Base-by-base conservation (phyloP, 2,329 filamentous ascomycete species). In the Fusarium irregulare region DNA sequence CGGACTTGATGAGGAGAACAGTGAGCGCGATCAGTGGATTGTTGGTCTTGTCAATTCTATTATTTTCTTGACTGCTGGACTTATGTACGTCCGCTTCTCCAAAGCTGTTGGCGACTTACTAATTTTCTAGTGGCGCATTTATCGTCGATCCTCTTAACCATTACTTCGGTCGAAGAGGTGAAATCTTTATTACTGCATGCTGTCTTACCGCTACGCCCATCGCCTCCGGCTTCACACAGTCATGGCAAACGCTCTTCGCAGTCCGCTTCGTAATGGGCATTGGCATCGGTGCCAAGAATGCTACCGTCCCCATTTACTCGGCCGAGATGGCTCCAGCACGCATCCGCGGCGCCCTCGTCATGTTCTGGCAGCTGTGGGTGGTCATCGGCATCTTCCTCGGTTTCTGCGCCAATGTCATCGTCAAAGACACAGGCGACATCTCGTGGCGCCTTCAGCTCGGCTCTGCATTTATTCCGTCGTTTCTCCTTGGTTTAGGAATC, bases 331-430 rank as follows among this genome's bases (percentile, higher is more conserved):
- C 89, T 0, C 91, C 91, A 0, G 87, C 90, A 2, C 76, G 83
- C 2, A 88, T 92, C 53, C 86, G 91, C 70, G 91, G 91, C 68
- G 91, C 90, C 13, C 83, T 95, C 5, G 92, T 94, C 70, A 94
- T 95, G 92, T 90, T 89, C 70, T 95, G 92, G 92, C 85, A 80
- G 65, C 73, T 80, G 11, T 80, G 78, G 75, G 76, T 79, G 48
- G 76, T 71, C 10, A 20, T 66, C n/a, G 89, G 76, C 13, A 74
- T 75, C 57, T 76, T 76, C 70, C 72, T 85, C 6, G 87, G 87
- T 13, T 87, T 84, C 73, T 82, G 80, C 44, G 85, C 82, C 60
- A 86, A 87, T 83, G 74, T 84, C 84, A 72, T 86, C 80, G 64
- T 87, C 85, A 71, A 86, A 64, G 81, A 88, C 49, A 82, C 82